Evolutionary conservation across 805 yeast species (phyloP), one percentile per base, ranked within the genome.

Genomic region (Candida gorgasii): DNA sequence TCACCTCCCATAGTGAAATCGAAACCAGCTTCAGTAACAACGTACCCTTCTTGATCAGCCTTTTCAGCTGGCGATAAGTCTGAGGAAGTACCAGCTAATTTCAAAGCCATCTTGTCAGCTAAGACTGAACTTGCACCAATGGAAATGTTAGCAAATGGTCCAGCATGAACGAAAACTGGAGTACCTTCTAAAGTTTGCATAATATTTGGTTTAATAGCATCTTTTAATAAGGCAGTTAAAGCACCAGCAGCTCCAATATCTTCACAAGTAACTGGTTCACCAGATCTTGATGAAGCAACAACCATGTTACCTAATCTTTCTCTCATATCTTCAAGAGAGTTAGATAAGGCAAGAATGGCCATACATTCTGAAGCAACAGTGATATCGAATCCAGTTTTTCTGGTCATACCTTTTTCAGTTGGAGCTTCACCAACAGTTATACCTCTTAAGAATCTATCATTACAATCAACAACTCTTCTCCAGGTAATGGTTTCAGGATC

Each of bases 1-100:
- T 92, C 99, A 54, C 98, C 98, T 52, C 99, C 99, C 98, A 92
- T 92, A 37, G 97, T 92, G 75, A 93, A 92, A 67, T 92, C 98
- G 69, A 92, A 92, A 40, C 99, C 99, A 29, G 98, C 97, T 67
- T 92, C 99, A 39, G 99, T 92, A 47, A 92, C 88, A 42, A 89
- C 98, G 61, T 79, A 92, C 52, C 98, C 98, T 47, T 73, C 76
- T 55, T 76, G 76, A 42, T 73, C 72, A 39, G 67, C 55, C 56
- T 72, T 68, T 49, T 65, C 71, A 36, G 68, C 69, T 14, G 65
- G 64, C 17, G 69, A 48, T 49, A 70, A 63, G 41, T 64, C 69
- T 14, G 75, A 68, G 16, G 76, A 63, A 13, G 95, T 89, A 63
- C 92, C 92, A 33, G 86, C 85, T 54, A 92, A 79, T 69, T 92